Base-by-base conservation (phyloP, 129 eudicot species). In the Smallanthus sonchifolius region DNA sequence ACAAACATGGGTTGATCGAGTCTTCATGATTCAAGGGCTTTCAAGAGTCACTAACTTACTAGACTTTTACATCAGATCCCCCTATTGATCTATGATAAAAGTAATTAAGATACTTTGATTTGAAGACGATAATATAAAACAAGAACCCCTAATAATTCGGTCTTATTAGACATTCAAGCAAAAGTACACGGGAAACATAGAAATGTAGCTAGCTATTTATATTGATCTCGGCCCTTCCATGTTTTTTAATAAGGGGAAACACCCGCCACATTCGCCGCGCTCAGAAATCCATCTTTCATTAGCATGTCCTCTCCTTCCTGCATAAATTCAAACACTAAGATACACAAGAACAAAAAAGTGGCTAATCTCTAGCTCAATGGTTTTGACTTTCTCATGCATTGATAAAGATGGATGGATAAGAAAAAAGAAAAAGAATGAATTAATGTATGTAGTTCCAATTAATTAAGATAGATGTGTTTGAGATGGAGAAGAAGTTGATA, bases 261-360 rank as follows among this genome's bases (percentile, higher is more conserved):
- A 54, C 96, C 98, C 0, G 30, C 30, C 80, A 92, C 84, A 75
- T 89, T 92, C 17, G 94, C 96, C 11, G 97, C 80, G 36, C 83
- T 81, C 60, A 93, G 89, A 81, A 88, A 86, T 71, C 96, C 98
- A 83, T 93, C 98, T 80, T 93, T 93, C 92, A 90, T 86, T 36
- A 89, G 84, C 74, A 84, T 76, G 71, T 89, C 96, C 38, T 93
- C 97, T 76, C 90, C 97, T 81, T 93, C 98, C 98, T 93, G 74
- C 81, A 84, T 62, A 76, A 39, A 77, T 44, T 47, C 80, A 78
- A 83, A 49, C 76, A 73, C 72, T 57, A 39, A 59, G 64, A 67
- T 55, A 67, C 47, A 39, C 35, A 6, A 5, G 44, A 59, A 74
- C 60, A 36, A 35, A 69, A 44, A 30, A 60, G 19, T 56, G 30